Evolutionary conservation across 1,139 yeast genomes (phyloP).

Genomic region (Geotrichum siamense): DNA sequence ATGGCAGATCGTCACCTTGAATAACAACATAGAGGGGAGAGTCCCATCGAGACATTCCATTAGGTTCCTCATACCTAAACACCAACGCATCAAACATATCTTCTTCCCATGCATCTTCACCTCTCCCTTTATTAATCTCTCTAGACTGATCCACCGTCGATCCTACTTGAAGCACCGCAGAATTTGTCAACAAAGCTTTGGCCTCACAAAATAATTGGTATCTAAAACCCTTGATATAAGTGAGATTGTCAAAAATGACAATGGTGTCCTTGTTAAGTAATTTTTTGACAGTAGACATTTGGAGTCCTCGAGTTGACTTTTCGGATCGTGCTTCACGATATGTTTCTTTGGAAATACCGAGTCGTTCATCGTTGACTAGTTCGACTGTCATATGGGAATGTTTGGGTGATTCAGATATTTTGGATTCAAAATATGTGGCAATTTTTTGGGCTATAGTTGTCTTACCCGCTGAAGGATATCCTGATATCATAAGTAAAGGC

Average conservation of each 20-base stretch:
- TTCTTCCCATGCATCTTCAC: constrained; percentile 53
- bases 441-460: constrained; percentile 62
- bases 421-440: constrained; percentile 41
- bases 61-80: constrained; percentile 92
- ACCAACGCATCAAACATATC: constrained; percentile 60
- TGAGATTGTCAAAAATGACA: constrained; percentile 77
- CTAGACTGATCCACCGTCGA: constrained; percentile 56
- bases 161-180: constrained; percentile 74
- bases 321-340: constrained; percentile 68
- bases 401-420: constrained; percentile 40
- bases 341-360: constrained; percentile 63
- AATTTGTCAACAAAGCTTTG: constrained; percentile 72
- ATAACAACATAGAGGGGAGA: constrained; percentile 75
- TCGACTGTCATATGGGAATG: constrained; percentile 54
- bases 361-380: constrained; percentile 66
- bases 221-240: constrained; percentile 91
- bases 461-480: constrained; percentile 83
- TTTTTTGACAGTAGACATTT: constrained; percentile 83
- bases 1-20: constrained; percentile 52
- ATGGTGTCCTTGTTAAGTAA: constrained; percentile 60
- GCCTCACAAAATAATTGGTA: constrained; percentile 94
- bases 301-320: constrained; percentile 74
- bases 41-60: constrained; percentile 83
- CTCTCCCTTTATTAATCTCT: constrained; percentile 48
- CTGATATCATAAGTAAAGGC: constrained; percentile 83